phyloP scores from a whole-genome alignment of 2,329 filamentous ascomycete species.

The Aureobasidium sp. region DNA sequence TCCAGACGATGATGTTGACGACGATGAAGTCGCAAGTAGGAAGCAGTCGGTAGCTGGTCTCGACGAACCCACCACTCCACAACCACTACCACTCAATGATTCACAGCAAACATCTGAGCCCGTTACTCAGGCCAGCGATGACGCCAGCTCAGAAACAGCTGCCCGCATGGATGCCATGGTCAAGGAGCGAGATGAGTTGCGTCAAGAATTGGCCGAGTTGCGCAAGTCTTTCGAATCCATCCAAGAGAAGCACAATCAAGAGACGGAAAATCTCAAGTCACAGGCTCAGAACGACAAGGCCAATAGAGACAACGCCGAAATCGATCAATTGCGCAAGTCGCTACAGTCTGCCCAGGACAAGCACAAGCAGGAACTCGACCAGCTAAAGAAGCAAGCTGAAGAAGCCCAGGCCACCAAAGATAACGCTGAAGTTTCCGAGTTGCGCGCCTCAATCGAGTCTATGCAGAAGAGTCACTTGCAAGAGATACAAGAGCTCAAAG shows the following conservation, averaged over 20 bases:
- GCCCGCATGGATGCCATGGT: constrained; percentile 66
- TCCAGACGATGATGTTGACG: constrained; percentile 32
- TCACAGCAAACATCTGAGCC: not conserved
- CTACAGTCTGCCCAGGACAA: constrained; percentile 74
- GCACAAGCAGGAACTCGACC: constrained; percentile 53
- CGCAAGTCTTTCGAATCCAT: constrained; percentile 75
- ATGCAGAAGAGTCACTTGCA: constrained; percentile 67
- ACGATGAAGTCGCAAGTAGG: constrained; percentile 22
- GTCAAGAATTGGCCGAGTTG: constrained; percentile 73
- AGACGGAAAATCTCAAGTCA: constrained; percentile 32
- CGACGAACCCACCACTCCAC: not conserved
- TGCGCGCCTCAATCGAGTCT: constrained; percentile 73
- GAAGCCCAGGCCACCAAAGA: not conserved
- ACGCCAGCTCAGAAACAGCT: constrained; percentile 15
- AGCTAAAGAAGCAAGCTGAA: constrained; percentile 64
- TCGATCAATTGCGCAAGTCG: constrained; percentile 73
- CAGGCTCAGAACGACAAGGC: constrained; percentile 27
- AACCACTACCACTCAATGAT: constrained; percentile 19
- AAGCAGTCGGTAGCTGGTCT: constrained; percentile 6
- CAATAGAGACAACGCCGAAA: constrained; percentile 38
- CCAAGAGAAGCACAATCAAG: constrained; percentile 62
- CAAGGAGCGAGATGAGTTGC: constrained; percentile 70
- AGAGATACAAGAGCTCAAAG: constrained; percentile 35
- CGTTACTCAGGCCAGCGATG: constrained; percentile 1
- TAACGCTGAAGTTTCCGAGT: constrained; percentile 65